Base-by-base conservation (phyloP, 2,329 filamentous ascomycete species). In the Elsinoe australis region DNA sequence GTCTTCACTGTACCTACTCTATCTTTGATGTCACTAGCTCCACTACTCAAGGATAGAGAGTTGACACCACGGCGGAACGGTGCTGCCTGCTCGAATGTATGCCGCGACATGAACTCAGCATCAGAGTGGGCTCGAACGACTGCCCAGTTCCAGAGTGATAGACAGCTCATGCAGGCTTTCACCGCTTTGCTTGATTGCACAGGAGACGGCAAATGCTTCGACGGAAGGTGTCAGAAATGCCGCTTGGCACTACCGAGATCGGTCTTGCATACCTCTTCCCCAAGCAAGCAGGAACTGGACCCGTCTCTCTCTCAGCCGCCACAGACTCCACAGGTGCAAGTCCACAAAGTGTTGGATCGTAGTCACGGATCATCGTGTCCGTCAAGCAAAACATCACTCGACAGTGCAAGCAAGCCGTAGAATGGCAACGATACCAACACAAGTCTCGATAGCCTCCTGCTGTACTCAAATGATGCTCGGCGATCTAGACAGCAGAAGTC, bases 151-250 rank as follows among this genome's bases (percentile, higher is more conserved):
- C 26, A 32, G 9, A 29, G 3, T 17, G 44, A 22, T 8, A 14
- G 28, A 24, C 17, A 26, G 12, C 10, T 47, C 31, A 47, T 34
- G 12, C 12, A 24, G 2, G 44, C 44, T 9, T 26, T 47, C 21
- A 9, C 31, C 3, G 18, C 29, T 4, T 28, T 47, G 2, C 44
- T 47, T 12, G 44, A 47, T 14, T 47, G 44, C 21, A 14, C 18
- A 10, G 4, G 8, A 3, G 19, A 17, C 6, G 17, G 10, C 10
- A 28, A 34, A 34, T 47, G 44, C 44, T 47, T 47, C 44, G 44
- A 47, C 26, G 44, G 44, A 5, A 22, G 28, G 18, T 47, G 44
- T 32, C 29, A 34, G 9, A 34, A 15, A n/a, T 47, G 44, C 18
- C 44, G 44, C 6, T 4, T 12, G 18, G 12, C 4, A 17, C 31